Evolutionary conservation across 2,329 filamentous ascomycete species (phyloP).

Genomic region (Cercospora zeina): DNA sequence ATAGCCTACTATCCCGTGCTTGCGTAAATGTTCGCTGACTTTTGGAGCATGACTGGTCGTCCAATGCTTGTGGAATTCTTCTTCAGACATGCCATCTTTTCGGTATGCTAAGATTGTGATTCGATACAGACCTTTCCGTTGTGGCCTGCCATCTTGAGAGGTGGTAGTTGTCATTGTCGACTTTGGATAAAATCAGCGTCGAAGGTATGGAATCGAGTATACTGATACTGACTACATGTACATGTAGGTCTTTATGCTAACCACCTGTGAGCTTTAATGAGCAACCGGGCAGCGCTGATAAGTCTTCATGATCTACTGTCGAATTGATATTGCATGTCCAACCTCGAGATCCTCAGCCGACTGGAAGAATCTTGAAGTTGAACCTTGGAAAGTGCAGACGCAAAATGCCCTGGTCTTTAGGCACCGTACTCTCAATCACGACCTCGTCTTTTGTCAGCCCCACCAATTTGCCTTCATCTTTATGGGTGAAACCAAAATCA

Average conservation of each 20-base stretch:
- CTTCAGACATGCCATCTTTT: slow-evolving; percentile 22
- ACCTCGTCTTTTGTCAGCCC: slow-evolving; percentile 25
- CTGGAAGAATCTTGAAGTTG: slow-evolving; percentile 27
- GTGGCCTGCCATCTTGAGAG: neutral
- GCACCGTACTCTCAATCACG: slow-evolving; percentile 23
- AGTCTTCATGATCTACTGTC: too few relatives aligned
- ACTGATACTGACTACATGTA: neutral
- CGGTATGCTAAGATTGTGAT: slow-evolving; percentile 23
- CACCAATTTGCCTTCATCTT: slow-evolving; percentile 22
- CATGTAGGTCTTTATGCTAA: neutral
- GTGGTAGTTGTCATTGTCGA: neutral
- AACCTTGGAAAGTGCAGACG: slow-evolving; percentile 28
- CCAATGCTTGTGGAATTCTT: slow-evolving; percentile 26
- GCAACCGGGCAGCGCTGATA: too few relatives aligned
- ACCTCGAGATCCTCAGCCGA: neutral
- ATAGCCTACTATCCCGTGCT: slow-evolving; percentile 25
- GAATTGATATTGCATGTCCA: too few relatives aligned
- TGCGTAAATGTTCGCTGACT: slow-evolving; percentile 21
- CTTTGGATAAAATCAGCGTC: neutral
- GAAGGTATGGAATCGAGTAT: too few relatives aligned
- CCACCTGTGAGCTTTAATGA: neutral
- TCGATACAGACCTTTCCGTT: slow-evolving; percentile 18
- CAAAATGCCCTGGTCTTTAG: slow-evolving; percentile 18
- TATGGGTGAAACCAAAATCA: slow-evolving; percentile 29
- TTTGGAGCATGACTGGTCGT: slow-evolving; percentile 25